Base-by-base conservation (phyloP, 371 early-diverging fungal species). In the Quaeritorhiza haematococci region DNA sequence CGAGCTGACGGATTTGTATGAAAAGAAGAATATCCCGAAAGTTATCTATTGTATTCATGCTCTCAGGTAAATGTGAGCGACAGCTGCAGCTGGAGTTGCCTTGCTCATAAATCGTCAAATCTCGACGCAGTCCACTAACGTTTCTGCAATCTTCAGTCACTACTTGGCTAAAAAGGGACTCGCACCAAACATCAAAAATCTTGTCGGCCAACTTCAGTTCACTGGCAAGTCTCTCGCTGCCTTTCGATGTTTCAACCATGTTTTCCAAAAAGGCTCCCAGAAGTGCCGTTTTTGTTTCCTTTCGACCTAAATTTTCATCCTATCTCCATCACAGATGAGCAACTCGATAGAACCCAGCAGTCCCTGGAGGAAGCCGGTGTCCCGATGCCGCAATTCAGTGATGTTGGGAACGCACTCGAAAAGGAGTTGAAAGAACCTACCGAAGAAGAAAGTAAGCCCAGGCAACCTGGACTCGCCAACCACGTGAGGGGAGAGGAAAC, bases 11-110 rank as follows among this genome's bases (percentile, higher is more conserved):
- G 99, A 99, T 75, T 75, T 98, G 13, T 99, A 99, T 74, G 99
- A 99, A 56, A 90, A 91, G 74, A 99, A 98, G 73, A 99, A 99
- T 72, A 91, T 99, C 68, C 99, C 99, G 24, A 94, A 94, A 67
- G 99, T 99, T 8, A 95, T 99, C 60, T 99, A 98, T 73, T 98
- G 98, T 74, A 88, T 99, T 49, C 99, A 99, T 68, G 99, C 99
- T 0, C 84, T 99, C 42, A 94, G 90, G 84, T 90, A 80, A 54
- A 15, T 28, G 46, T 45, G 10, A 27, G 7, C 7, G 10, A 61
- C 15, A 74, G 71, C 55, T 55, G 19, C 56, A n/a, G 21, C 19
- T 15, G n/a, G 27, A 15, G 47, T 47, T 47, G 10, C 55, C 13
- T 49, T 19, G 8, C 17, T 15, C 26, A 15, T 55, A 10, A 13